These are phyloP conservation scores for Acmispon strigosus DNA, from an alignment of 306 rosid genomes.

Conservation along the genomic window DNA sequence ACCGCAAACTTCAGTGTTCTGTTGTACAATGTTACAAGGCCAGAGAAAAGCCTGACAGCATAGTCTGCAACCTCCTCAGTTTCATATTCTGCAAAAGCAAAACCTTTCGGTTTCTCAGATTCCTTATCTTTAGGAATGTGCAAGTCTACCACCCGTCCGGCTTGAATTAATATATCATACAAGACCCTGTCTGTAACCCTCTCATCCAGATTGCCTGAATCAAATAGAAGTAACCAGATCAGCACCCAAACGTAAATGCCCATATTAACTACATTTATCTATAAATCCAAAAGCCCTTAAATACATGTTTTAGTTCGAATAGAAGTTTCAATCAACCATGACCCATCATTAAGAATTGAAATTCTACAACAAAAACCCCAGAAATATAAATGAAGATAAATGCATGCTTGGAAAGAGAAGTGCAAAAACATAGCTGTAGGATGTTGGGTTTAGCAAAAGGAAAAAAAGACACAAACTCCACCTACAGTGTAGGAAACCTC, in stretches of 20 bases:
- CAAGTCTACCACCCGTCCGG: conserved; percentile 77
- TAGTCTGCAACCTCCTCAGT: conserved; percentile 73
- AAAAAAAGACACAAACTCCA: neutral
- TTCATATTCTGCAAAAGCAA: conserved; percentile 89
- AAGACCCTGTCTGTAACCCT: conserved; percentile 79
- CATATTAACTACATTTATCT: neutral
- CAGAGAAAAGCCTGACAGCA: conserved; percentile 90
- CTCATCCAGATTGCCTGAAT: conserved; percentile 84
- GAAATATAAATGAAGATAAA: neutral
- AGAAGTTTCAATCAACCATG: neutral
- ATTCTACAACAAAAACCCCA: neutral
- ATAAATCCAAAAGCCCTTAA: neutral
- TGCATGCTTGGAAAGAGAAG: neutral
- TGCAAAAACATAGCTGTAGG: neutral
- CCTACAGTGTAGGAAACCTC: neutral
- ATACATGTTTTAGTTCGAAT: neutral
- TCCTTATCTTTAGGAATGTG: conserved; percentile 88
- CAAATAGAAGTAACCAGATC: conserved; percentile 7
- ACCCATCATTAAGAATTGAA: neutral
- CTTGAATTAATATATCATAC: conserved; percentile 83
- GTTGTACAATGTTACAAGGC: conserved; percentile 72
- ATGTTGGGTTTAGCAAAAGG: neutral
- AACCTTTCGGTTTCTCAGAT: conserved; percentile 66
- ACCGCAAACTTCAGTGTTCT: conserved; percentile 89
- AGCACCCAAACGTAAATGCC: neutral